Evolutionary conservation across 495 filamentous ascomycete genomes (phyloP).

Genomic region (Penicillium paradoxum): DNA sequence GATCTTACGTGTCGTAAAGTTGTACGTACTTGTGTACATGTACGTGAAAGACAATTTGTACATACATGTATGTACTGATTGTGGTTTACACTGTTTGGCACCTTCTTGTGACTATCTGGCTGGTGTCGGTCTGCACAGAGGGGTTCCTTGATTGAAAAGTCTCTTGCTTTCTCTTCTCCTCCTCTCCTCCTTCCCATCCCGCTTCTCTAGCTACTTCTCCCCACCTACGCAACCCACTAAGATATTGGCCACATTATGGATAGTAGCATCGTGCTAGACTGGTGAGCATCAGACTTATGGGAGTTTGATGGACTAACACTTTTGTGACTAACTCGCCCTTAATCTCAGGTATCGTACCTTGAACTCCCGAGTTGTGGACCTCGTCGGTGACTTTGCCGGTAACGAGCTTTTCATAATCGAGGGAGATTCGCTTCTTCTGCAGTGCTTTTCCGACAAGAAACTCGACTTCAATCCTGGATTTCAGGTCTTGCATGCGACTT

Average conservation of each 20-base stretch:
- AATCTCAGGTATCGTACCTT: slow-evolving; percentile 17
- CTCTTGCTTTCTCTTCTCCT: no score
- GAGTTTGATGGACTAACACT: no score
- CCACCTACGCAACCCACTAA: neutral
- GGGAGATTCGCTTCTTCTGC: slow-evolving; percentile 63
- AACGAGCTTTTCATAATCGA: slow-evolving; percentile 67
- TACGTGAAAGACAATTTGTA: no score
- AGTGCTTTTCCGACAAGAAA: slow-evolving; percentile 52
- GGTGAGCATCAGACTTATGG: neutral
- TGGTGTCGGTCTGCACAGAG: no score
- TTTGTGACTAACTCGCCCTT: no score
- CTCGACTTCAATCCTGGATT: slow-evolving; percentile 65
- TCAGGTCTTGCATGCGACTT: slow-evolving; percentile 66
- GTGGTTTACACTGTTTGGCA: no score
- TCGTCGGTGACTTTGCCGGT: slow-evolving; percentile 65
- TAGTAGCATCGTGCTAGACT: neutral
- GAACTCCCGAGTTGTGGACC: slow-evolving; percentile 22
- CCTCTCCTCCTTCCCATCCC: neutral
- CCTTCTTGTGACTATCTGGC: no score
- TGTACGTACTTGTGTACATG: no score
- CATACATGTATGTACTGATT: no score
- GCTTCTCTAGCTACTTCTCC: neutral
- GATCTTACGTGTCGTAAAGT: no score
- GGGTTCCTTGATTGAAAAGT: no score
- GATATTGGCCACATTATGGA: neutral